Percentiles rank a stretch among this genome's conserved stretches.
Evolutionary conservation across 805 yeast species (phyloP).

Genomic region (Blastobotrys parvus): DNA sequence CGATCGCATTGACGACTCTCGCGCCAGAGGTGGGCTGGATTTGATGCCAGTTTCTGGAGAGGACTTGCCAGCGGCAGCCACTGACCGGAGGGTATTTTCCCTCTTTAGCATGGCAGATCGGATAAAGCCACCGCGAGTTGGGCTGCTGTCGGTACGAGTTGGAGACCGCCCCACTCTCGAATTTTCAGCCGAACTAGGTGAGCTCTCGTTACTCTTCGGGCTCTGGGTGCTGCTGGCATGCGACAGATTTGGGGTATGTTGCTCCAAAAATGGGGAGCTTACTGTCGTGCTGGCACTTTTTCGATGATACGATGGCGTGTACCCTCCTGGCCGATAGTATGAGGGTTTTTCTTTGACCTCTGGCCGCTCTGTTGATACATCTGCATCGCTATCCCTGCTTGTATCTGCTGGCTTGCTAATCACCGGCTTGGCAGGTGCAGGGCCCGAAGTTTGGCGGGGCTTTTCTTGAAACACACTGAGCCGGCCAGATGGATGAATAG

Average conservation of each 20-base stretch:
- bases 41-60: not conserved
- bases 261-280: not conserved
- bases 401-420: not conserved
- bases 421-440: too few relatives aligned
- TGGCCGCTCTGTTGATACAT: not conserved
- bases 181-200: not conserved
- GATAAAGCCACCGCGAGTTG: conserved; percentile 20
- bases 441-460: not conserved
- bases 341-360: not conserved
- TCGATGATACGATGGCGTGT: not conserved
- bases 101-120: conserved; percentile 23
- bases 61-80: too few relatives aligned
- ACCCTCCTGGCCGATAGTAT: too few relatives aligned
- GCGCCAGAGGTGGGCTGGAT: not conserved
- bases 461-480: too few relatives aligned
- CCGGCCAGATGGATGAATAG: conserved; percentile 7
- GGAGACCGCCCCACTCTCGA: not conserved
- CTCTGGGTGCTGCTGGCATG: not conserved
- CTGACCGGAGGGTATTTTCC: conserved; percentile 13
- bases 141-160: conserved; percentile 9
- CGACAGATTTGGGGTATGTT: not conserved
- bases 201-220: not conserved
- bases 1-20: not conserved
- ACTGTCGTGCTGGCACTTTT: not conserved
- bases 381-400: not conserved